Evolutionary conservation across 2,329 filamentous ascomycete genomes (phyloP), one percentile per base, ranked within the genome.

Genomic region (Aspergillus awamori): DNA sequence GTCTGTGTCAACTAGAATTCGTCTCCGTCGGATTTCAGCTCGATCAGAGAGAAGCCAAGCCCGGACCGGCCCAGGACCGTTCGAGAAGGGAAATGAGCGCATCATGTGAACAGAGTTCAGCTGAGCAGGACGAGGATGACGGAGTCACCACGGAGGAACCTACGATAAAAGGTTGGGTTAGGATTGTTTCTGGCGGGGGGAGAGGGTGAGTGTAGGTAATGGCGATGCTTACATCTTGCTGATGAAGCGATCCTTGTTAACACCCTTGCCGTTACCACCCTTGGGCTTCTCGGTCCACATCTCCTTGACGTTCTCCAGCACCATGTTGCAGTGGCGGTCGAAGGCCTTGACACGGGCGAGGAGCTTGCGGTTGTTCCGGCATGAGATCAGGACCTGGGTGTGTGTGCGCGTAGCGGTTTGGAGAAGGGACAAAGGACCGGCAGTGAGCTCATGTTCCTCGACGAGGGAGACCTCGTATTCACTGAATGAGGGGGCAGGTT

Each of bases 311-410:
- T 97, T 97, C 83, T 97, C 93, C 52, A 97, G 83, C 3, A 97
- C 91, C 95, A 99, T 98, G 82, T 99, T 99, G 86, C 93, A 98
- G 81, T 99, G 95, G 63, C 95, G 86, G 80, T 99, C 95, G 77
- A 99, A 99, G 6, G 95, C 95, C 84, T 99, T 99, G 74, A 99
- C 94, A 66, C 95, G 90, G 55, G 94, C 95, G 58, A 99, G 89
- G 55, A 66, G 53, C 63, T 99, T 99, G 80, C 94, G 91, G 84
- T 98, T 98, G 86, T 97, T 97, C 68, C 95, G 93, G 81, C 94
- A 94, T 58, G 92, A 97, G 75, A 99, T 97, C 67, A 99, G 87
- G 65, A 99, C 94, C 81, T 98, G 95, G 47, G 90, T 91, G 82
- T 97, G 94, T 67, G 90, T 91, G 76, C 93, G 91, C 61, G 97